Conservation (phyloP, 441 rosid genomes). For the Corymbia calophylla region DNA sequence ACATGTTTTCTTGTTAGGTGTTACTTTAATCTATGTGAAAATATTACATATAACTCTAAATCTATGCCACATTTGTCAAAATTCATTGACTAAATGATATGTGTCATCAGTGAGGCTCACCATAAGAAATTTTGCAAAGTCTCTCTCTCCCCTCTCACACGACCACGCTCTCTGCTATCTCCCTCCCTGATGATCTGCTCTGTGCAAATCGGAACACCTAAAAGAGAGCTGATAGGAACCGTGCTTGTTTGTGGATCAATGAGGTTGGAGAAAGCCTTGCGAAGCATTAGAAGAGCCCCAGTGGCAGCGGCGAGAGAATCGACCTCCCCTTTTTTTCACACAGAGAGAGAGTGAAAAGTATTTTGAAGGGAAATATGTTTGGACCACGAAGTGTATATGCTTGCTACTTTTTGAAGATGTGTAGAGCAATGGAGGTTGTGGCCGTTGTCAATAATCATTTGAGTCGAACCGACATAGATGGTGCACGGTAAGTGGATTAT, state of each 20-base stretch:
- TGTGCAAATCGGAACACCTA: neutral
- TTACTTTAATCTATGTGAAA: neutral
- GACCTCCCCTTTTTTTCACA: neutral
- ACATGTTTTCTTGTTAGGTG: neutral
- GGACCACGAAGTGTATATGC: neutral
- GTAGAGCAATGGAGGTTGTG: neutral
- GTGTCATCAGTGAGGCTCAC: neutral
- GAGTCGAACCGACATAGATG: neutral
- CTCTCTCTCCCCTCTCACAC: neutral
- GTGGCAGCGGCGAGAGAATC: neutral
- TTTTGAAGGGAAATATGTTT: neutral
- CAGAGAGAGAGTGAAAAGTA: no score
- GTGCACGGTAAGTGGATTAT: accelerated
- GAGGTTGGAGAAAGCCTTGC: neutral
- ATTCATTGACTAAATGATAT: neutral
- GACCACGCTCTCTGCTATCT: neutral
- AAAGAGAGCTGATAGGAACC: neutral
- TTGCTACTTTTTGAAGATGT: neutral
- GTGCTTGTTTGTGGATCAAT: neutral
- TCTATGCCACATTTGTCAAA: neutral
- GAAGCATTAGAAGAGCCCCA: neutral
- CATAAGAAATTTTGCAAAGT: neutral
- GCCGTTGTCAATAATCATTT: neutral
- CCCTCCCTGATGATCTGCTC: neutral
- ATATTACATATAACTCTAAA: accelerated